These are phyloP conservation scores for Thielaviopsis punctulata DNA, from an alignment of 2,329 filamentous ascomycete species.

Conservation along the genomic window DNA sequence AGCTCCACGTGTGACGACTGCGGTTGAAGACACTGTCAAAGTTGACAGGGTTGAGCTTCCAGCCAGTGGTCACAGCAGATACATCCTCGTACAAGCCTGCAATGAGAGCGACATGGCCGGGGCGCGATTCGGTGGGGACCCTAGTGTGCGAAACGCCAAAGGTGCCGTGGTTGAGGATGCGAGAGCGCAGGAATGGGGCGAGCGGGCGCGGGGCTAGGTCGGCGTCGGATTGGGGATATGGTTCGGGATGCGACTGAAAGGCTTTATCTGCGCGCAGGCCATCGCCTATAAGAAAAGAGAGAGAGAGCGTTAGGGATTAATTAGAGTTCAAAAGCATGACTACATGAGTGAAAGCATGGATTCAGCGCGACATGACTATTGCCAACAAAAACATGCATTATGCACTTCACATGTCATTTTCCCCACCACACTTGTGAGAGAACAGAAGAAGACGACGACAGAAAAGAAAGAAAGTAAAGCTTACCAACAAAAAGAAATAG, in stretches of 20 bases:
- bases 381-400: background rate
- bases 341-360: background rate
- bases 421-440: background rate
- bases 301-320: background rate
- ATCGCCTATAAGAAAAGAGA: conserved; percentile 39
- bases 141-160: conserved; percentile 96
- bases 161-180: conserved; percentile 74
- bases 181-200: conserved; percentile 79
- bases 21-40: conserved; percentile 98
- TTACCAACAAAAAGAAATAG: conserved; percentile 84
- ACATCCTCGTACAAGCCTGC: conserved; percentile 96
- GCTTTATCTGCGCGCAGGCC: conserved; percentile 94
- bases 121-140: conserved; percentile 89
- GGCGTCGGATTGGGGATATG: conserved; percentile 49
- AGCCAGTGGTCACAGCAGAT: conserved; percentile 88
- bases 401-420: background rate
- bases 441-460: background rate
- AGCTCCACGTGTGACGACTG: conserved; percentile 94
- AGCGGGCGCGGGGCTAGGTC: conserved; percentile 61
- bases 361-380: background rate
- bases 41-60: conserved; percentile 96
- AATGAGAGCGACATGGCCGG: conserved; percentile 91
- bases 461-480: background rate
- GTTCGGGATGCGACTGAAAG: conserved; percentile 83
- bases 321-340: too few relatives aligned